Evolutionary conservation across 2,329 filamentous ascomycete species (phyloP), one percentile per base, ranked within the genome.

Genomic region (Ophiostoma novo-ulmi): DNA sequence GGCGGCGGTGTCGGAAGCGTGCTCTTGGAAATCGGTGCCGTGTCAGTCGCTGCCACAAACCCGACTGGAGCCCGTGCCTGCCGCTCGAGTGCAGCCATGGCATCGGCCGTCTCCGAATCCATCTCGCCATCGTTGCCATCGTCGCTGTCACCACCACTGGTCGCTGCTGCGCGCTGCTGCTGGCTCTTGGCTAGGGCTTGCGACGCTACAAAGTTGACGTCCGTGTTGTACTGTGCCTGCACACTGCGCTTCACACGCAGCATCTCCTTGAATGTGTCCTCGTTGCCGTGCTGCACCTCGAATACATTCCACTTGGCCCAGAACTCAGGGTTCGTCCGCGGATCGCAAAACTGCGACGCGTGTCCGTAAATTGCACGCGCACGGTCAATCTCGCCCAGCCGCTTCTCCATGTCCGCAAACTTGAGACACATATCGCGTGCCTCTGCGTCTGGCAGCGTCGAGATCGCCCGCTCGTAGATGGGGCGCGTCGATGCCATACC

Each of bases 231-330:
- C 82, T 97, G 92, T 69, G 95, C 94, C 80, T 97, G 93, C 14
- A 99, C 95, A 80, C 93, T 97, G 78, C 95, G 86, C 85, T 98
- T 99, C 84, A 99, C 93, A 39, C 95, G 90, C 73, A 98, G 85
- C 95, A 99, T 99, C 79, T 99, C 95, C 83, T 97, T 97, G 85
- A 96, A 99, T 0, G 96, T 99, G 79, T 99, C 95, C 79, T 99
- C 96, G 81, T 99, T 99, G 74, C 95, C 95, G 78, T 99, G 95
- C 79, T 96, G 91, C 31, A 98, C 93, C 80, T 99, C 96, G 80
- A 99, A 99, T 70, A 89, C 86, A 80, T 99, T 95, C 95, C 95
- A 99, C 79, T 94, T 96, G 76, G 89, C 86, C 96, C 96, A 99
- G 81, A 98, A 99, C 20, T 87, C 88, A 8, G 91, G 89, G 75